Conservation (phyloP, 2,329 filamentous ascomycete species). For the Curvularia lunata region DNA sequence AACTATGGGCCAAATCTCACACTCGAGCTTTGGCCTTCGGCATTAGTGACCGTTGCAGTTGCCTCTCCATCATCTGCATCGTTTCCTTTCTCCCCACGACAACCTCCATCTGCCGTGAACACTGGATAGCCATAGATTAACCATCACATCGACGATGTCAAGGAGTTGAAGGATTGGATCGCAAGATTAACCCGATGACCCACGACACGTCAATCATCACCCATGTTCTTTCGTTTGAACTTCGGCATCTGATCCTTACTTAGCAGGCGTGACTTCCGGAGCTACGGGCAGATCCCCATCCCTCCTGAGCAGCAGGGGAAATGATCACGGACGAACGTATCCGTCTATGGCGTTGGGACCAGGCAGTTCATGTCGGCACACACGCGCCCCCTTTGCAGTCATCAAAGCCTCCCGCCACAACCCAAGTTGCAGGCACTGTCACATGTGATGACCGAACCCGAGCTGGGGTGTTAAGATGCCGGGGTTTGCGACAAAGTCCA, state of each 20-base stretch:
- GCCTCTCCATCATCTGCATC: neutral
- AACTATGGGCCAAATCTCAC: conserved; percentile 2
- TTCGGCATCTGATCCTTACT: conserved; percentile 24
- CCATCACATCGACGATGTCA: conserved; percentile 14
- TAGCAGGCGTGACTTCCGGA: conserved; percentile 21
- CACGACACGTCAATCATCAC: conserved; percentile 22
- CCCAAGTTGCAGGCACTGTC: conserved; percentile 11
- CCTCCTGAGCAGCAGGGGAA: conserved; percentile 8
- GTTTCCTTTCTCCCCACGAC: neutral
- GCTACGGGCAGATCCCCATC: conserved; percentile 20
- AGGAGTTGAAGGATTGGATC: conserved; percentile 15
- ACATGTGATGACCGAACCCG: conserved; percentile 8
- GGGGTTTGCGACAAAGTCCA: conserved; percentile 5
- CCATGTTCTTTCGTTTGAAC: conserved; percentile 25
- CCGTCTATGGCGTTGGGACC: conserved; percentile 7
- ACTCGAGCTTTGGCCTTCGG: conserved; percentile 2
- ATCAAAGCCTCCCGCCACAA: conserved; percentile 11
- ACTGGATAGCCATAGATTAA: neutral
- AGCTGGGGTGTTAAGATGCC: conserved; percentile 6
- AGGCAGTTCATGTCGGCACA: conserved; percentile 15
- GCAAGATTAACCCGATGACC: conserved; percentile 19
- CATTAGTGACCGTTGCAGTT: conserved; percentile 7
- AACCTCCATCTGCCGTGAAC: conserved; percentile 4
- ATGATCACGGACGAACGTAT: conserved; percentile 12
- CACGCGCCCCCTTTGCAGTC: conserved; percentile 15